phyloP scores from a whole-genome alignment of 768 basidiomycete species.

The Amanita thiersii region DNA sequence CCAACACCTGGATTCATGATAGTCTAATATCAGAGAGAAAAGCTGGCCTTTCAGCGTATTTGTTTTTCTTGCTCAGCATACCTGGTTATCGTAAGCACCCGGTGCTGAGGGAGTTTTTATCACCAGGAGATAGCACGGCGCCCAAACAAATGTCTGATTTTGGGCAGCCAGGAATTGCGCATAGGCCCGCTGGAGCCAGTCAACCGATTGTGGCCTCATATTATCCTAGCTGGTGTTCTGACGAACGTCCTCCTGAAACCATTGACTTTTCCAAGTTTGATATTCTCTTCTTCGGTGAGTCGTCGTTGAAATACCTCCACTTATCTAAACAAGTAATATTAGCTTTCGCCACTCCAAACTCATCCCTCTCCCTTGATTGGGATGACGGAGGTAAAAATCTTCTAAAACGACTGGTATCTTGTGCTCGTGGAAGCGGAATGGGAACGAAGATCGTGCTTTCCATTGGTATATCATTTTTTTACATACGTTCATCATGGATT shows the following conservation, averaged over 20 bases:
- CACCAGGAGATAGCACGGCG: slow-evolving; percentile 29
- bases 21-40: slow-evolving; percentile 44
- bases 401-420: slow-evolving; percentile 47
- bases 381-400: slow-evolving; percentile 41
- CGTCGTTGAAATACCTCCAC: background rate
- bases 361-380: slow-evolving; percentile 42
- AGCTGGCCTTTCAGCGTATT: slow-evolving; percentile 33
- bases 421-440: slow-evolving; percentile 45
- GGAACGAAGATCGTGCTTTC: slow-evolving; percentile 62
- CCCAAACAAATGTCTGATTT: slow-evolving; percentile 15
- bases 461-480: slow-evolving; percentile 42
- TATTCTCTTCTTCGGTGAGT: slow-evolving; percentile 12
- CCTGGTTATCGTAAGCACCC: slow-evolving; percentile 27
- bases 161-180: slow-evolving; percentile 7
- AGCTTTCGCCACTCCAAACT: slow-evolving; percentile 69
- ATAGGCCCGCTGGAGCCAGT: slow-evolving; percentile 17
- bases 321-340: background rate
- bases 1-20: slow-evolving; percentile 48
- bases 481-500: background rate
- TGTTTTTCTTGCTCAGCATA: slow-evolving; percentile 25
- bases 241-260: slow-evolving; percentile 36
- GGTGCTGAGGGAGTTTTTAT: slow-evolving; percentile 35
- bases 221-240: slow-evolving; percentile 39
- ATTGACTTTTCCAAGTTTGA: slow-evolving; percentile 62
- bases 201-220: slow-evolving; percentile 33